phyloP scores from a whole-genome alignment of 345 rosid species.

The Aurinia saxatilis region DNA sequence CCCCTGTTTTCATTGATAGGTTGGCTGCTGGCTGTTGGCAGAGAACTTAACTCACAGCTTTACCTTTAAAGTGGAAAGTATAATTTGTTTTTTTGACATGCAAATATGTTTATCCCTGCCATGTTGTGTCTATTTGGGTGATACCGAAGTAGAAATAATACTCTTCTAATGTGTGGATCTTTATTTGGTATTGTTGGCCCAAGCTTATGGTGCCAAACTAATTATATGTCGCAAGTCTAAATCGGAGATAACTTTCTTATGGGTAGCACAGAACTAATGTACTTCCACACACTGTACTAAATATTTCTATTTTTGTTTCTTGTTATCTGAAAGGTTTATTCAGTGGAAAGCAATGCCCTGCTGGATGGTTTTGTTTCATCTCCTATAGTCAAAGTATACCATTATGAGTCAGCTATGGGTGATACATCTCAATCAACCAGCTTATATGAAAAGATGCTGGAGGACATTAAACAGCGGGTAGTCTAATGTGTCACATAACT shows the following conservation, averaged over 20 bases:
- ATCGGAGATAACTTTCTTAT: neutral
- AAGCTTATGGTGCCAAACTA: conserved; percentile 9
- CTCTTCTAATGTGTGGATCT: neutral
- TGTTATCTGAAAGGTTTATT: conserved; percentile 48
- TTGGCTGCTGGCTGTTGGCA: neutral
- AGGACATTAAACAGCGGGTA: conserved; percentile 56
- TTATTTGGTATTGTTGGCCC: conserved; percentile 6
- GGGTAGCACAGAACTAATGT: neutral
- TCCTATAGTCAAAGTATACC: conserved; percentile 59
- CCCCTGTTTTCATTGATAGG: neutral
- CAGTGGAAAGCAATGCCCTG: conserved; percentile 62
- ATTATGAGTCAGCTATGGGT: conserved; percentile 40
- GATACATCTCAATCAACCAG: conserved; percentile 28
- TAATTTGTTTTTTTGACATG: neutral
- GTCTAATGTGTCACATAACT: conserved; percentile 16
- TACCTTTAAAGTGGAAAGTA: neutral
- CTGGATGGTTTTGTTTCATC: conserved; percentile 59
- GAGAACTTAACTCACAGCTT: neutral
- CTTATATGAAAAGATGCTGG: conserved; percentile 33
- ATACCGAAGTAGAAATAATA: conserved; percentile 8
- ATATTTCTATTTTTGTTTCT: conserved; percentile 4
- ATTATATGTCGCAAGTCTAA: conserved; percentile 6
- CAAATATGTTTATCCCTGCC: neutral
- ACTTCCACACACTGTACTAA: conserved; percentile 3
- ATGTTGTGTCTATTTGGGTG: conserved; percentile 1